Evolutionary conservation across 495 filamentous ascomycete genomes (phyloP).

Genomic region (Xylaria flabelliformis): DNA sequence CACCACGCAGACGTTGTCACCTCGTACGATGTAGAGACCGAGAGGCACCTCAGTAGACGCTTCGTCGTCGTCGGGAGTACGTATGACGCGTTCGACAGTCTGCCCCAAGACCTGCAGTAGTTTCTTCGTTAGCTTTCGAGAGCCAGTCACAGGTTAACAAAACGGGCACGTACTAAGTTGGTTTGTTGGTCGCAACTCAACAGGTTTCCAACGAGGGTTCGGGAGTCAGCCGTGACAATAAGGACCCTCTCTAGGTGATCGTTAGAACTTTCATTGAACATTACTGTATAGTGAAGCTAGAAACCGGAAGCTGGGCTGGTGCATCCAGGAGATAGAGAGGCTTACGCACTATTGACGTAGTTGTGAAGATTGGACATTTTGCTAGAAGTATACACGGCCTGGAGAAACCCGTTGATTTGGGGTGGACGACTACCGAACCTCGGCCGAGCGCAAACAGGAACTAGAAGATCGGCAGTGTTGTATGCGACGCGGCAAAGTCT

Average conservation of each 20-base stretch:
- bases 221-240: constrained; percentile 90
- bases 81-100: constrained; percentile 89
- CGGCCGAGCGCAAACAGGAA: constrained; percentile 16
- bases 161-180: constrained; percentile 68
- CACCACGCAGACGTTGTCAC: constrained; percentile 92
- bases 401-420: not conserved
- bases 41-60: constrained; percentile 80
- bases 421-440: not conserved
- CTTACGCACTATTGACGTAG: constrained; percentile 45
- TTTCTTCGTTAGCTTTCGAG: constrained; percentile 9
- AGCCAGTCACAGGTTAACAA: not conserved
- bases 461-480: not conserved
- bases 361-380: constrained; percentile 41
- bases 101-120: constrained; percentile 67
- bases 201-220: constrained; percentile 82
- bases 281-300: not conserved
- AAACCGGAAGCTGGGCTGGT: not conserved
- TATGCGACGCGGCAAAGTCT: not conserved
- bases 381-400: constrained; percentile 3
- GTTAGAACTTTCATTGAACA: not conserved
- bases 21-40: constrained; percentile 89
- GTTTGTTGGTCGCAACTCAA: constrained; percentile 90
- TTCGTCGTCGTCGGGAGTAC: constrained; percentile 79
- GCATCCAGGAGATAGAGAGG: not conserved
- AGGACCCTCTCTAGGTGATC: constrained; percentile 78